Conservation (phyloP, 1,139 yeast genomes). For the Saccharomyces hybrid region DNA sequence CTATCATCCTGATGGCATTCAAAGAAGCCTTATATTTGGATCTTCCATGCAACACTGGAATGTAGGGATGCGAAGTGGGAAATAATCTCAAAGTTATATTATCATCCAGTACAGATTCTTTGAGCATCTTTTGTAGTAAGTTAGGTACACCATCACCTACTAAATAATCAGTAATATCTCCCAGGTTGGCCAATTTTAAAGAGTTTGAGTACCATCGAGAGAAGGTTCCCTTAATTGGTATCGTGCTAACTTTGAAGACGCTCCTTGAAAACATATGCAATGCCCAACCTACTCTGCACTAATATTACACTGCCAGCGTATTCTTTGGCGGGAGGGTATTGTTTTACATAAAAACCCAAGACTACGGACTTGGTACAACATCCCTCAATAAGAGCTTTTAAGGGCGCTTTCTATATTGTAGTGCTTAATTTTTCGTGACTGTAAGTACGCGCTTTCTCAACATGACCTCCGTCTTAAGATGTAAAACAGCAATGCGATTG, state of each 20-base stretch:
- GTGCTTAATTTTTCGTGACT: neutral
- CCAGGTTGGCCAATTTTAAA: slow-evolving; percentile 45
- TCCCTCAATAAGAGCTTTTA: neutral
- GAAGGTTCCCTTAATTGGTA: neutral
- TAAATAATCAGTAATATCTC: slow-evolving; percentile 48
- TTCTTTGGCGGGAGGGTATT: neutral
- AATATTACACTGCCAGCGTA: neutral
- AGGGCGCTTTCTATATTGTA: neutral
- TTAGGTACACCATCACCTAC: slow-evolving; percentile 46
- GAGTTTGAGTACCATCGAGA: neutral
- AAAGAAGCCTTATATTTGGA: slow-evolving; percentile 46
- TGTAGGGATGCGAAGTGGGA: slow-evolving; percentile 52
- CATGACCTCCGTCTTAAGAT: neutral
- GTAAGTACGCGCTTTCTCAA: neutral
- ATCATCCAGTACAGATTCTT: slow-evolving; percentile 42
- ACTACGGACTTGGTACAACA: neutral
- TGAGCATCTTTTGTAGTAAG: slow-evolving; percentile 44
- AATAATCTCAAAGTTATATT: slow-evolving; percentile 53
- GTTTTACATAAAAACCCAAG: neutral
- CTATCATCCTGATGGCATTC: slow-evolving; percentile 45
- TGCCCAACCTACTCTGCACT: neutral
- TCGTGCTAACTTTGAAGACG: neutral
- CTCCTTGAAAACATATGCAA: neutral
- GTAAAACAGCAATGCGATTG: neutral
- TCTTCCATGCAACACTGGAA: slow-evolving; percentile 57